Conservation (phyloP, 2,329 filamentous ascomycete species). For the Sporothrix dimorphospora region DNA sequence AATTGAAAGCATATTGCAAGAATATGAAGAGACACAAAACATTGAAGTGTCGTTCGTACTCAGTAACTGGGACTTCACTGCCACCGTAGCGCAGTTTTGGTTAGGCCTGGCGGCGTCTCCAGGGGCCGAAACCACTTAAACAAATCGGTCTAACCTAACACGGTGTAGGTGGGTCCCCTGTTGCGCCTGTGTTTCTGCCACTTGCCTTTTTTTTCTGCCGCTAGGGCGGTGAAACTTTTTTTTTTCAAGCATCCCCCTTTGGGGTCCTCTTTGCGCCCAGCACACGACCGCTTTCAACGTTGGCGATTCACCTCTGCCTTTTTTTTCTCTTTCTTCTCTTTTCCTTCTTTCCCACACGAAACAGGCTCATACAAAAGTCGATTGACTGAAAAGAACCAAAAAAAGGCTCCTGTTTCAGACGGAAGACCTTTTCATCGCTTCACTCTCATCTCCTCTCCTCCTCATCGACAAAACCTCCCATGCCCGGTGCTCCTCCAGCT, state of each 20-base stretch:
- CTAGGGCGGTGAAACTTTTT: slow-evolving; percentile 25
- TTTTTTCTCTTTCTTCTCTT: background rate
- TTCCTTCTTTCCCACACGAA: background rate
- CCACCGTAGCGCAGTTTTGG: background rate
- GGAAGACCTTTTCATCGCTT: background rate
- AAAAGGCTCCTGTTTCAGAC: background rate
- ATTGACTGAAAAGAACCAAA: background rate
- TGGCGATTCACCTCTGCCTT: background rate
- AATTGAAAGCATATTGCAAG: background rate
- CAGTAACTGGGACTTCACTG: too few relatives aligned
- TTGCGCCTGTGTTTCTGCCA: slow-evolving; percentile 10
- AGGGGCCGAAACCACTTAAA: slow-evolving; percentile 4
- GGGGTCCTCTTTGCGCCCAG: background rate
- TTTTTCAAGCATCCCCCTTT: background rate
- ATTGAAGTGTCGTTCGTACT: too few relatives aligned
- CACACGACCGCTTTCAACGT: slow-evolving; percentile 8
- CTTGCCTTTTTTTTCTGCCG: background rate
- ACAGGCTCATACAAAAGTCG: background rate
- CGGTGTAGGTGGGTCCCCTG: background rate
- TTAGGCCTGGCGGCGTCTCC: background rate
- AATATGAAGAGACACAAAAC: background rate
- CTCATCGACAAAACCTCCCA: background rate
- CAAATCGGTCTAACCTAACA: background rate
- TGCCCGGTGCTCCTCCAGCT: slow-evolving; percentile 28
- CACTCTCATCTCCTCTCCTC: background rate